phyloP scores from a whole-genome alignment of 2,329 filamentous ascomycete genomes.

The Teratosphaeriaceae sp. region DNA sequence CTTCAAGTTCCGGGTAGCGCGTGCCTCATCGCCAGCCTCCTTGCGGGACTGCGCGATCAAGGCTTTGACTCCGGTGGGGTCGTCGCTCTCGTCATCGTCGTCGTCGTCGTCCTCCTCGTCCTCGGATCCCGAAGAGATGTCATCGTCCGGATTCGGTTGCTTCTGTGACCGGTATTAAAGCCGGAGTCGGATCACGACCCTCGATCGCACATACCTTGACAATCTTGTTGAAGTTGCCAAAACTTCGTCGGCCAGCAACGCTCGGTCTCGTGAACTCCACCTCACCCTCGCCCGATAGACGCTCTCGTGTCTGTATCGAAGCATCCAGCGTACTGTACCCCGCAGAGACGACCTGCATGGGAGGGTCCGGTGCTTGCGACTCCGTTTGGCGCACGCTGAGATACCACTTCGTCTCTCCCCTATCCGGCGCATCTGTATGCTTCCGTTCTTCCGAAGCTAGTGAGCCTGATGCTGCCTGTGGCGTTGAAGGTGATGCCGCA shows the following conservation, averaged over 20 bases:
- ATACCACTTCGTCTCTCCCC: constrained; percentile 70
- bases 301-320: constrained; percentile 12
- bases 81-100: constrained; percentile 33
- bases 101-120: constrained; percentile 30
- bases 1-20: constrained; percentile 40
- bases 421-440: constrained; percentile 54
- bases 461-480: constrained; percentile 54
- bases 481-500: constrained; percentile 31
- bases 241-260: constrained; percentile 41
- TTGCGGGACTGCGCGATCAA: constrained; percentile 41
- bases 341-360: constrained; percentile 54
- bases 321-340: constrained; percentile 49
- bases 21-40: constrained; percentile 37
- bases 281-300: constrained; percentile 22
- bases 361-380: constrained; percentile 27
- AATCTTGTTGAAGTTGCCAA: constrained; percentile 42
- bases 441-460: constrained; percentile 61
- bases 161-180: constrained; percentile 26
- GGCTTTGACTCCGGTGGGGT: constrained; percentile 34
- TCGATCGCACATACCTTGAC: constrained; percentile 29
- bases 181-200: too few relatives aligned
- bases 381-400: constrained; percentile 49
- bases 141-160: constrained; percentile 33
- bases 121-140: constrained; percentile 26
- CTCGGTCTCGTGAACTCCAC: constrained; percentile 23